Percentiles rank a stretch among this genome's conserved stretches.
Conservation (phyloP, 257 asterid genomes). For the Cordia subcordata region DNA sequence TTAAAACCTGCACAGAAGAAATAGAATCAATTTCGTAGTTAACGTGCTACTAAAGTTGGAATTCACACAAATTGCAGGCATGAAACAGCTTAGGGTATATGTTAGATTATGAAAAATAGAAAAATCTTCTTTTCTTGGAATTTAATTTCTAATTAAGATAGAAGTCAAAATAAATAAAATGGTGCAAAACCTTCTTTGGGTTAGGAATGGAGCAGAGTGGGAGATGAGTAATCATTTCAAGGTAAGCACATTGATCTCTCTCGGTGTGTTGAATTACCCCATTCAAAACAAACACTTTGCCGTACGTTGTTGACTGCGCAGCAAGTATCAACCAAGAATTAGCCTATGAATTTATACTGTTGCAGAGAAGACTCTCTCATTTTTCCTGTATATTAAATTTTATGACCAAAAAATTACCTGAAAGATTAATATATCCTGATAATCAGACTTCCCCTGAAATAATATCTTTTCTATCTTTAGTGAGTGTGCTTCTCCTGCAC, state of each 20-base stretch:
- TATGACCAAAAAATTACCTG: conserved; percentile 46
- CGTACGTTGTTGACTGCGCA: conserved; percentile 89
- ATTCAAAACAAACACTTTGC: conserved; percentile 94
- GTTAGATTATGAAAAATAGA: background rate
- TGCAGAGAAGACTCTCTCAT: background rate
- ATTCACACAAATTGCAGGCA: background rate
- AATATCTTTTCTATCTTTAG: conserved; percentile 83
- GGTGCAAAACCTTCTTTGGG: conserved; percentile 70
- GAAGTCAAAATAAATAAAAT: background rate
- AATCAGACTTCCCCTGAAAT: conserved; percentile 86
- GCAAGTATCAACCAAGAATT: conserved; percentile 19
- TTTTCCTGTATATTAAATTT: background rate
- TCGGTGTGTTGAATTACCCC: conserved; percentile 97
- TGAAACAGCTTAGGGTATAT: background rate
- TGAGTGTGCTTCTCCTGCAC: conserved; percentile 96
- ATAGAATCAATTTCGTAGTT: background rate
- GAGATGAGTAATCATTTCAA: conserved; percentile 94
- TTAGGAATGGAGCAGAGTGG: conserved; percentile 87
- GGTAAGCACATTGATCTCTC: conserved; percentile 99
- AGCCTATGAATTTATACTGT: conserved; percentile 4
- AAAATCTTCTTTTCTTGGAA: too few relatives aligned
- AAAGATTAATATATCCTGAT: conserved; percentile 85
- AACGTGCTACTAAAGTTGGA: too few relatives aligned
- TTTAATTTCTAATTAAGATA: background rate
- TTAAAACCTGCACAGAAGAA: conserved; percentile 58